Evolutionary conservation across 352 stramenopile species (phyloP).

Genomic region (Pythium brachiatum): DNA sequence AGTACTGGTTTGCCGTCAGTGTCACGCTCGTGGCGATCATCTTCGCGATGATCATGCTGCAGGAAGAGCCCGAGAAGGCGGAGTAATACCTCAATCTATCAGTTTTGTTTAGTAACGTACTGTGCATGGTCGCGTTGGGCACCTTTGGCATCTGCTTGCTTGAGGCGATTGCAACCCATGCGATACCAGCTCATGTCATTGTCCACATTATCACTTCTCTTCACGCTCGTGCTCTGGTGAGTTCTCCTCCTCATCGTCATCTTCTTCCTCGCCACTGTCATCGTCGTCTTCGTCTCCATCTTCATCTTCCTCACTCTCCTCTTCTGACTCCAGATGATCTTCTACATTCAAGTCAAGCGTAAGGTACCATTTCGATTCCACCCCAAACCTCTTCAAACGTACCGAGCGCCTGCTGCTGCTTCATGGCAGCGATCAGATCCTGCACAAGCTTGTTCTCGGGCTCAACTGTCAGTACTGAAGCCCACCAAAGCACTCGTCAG

Average conservation of each 20-base stretch:
- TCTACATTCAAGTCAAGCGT: slow-evolving; percentile 18
- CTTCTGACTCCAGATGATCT: slow-evolving; percentile 36
- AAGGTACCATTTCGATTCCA: background rate
- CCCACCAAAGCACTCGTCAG: background rate
- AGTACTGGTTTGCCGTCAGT: slow-evolving; percentile 30
- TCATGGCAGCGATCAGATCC: slow-evolving; percentile 60
- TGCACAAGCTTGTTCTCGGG: slow-evolving; percentile 62
- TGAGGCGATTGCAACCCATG: too few relatives aligned
- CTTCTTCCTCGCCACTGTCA: slow-evolving; percentile 30
- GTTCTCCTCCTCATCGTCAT: slow-evolving; percentile 26
- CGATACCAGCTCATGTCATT: too few relatives aligned
- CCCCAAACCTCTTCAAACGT: background rate
- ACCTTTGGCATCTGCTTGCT: too few relatives aligned
- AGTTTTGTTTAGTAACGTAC: background rate
- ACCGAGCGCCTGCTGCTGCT: slow-evolving; percentile 51
- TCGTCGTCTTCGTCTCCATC: slow-evolving; percentile 59
- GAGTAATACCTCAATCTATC: slow-evolving; percentile 1
- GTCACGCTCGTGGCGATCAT: slow-evolving; percentile 25
- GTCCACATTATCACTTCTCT: slow-evolving; percentile 30
- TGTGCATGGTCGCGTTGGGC: too few relatives aligned
- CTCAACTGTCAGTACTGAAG: slow-evolving; percentile 52
- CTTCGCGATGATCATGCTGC: slow-evolving; percentile 22
- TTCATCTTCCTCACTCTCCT: slow-evolving; percentile 64
- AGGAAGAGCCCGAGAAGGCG: slow-evolving; percentile 4
- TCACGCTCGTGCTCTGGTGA: slow-evolving; percentile 25